Evolutionary conservation across 2,329 filamentous ascomycete species (phyloP).

Genomic region (Myriosclerotinia scirpicola): DNA sequence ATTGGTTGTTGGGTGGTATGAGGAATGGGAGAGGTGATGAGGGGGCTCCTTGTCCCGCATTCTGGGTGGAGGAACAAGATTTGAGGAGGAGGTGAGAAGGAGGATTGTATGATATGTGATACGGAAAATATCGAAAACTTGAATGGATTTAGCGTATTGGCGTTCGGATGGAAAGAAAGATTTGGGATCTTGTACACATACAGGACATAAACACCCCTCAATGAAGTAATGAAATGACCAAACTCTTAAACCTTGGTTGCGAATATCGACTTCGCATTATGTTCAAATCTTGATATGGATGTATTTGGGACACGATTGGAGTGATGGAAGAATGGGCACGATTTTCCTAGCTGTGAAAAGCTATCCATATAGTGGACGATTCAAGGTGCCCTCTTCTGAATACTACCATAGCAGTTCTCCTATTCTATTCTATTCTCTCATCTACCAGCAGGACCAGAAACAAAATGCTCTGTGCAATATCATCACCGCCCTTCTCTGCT

Average conservation of each 20-base stretch:
- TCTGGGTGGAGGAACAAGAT: conserved; percentile 25
- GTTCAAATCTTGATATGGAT: not conserved
- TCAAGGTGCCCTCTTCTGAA: not conserved
- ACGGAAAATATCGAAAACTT: not conserved
- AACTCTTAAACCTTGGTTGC: not conserved
- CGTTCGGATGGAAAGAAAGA: conserved; percentile 8
- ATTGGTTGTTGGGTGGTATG: conserved; percentile 87
- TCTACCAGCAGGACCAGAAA: not conserved
- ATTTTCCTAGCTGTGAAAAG: not conserved
- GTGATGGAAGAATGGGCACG: not conserved
- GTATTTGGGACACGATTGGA: not conserved
- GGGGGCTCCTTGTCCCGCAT: conserved; percentile 39
- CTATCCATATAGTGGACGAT: not conserved
- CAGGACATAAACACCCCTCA: conserved; percentile 15
- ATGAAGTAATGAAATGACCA: conserved; percentile 6
- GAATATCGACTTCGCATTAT: not conserved
- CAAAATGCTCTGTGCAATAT: not conserved
- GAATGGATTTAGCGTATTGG: conserved; percentile 13
- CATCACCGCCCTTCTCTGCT: not conserved
- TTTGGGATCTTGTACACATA: conserved; percentile 4
- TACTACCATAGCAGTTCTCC: not conserved
- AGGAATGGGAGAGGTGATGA: conserved; percentile 41
- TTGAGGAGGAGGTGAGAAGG: conserved; percentile 8
- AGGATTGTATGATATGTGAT: not conserved
- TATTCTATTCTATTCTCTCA: too few species aligned